Conservation (phyloP, 2,329 filamentous ascomycete species). For the Cytospora mali region DNA sequence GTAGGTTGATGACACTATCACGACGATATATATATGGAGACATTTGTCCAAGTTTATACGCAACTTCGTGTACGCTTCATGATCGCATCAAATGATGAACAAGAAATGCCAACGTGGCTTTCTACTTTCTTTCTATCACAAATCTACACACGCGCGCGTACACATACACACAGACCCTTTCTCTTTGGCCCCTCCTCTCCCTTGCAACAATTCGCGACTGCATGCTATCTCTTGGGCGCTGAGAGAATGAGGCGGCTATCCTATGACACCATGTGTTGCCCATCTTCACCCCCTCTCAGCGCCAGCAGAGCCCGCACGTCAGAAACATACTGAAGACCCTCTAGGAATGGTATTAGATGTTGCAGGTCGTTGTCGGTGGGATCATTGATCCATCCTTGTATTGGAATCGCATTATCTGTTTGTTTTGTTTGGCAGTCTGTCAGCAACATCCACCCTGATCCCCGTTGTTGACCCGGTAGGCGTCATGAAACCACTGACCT, state of each 20-base stretch:
- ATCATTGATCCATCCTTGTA: conserved; percentile 99
- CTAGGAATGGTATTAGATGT: conserved; percentile 87
- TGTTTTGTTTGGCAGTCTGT: conserved; percentile 8
- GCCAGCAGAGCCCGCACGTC: conserved; percentile 91
- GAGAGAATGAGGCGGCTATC: neutral
- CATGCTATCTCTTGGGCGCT: conserved; percentile 5
- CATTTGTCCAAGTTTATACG: neutral
- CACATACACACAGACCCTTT: neutral
- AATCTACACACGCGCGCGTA: conserved; percentile 4
- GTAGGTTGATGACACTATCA: neutral
- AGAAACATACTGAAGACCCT: conserved; percentile 94
- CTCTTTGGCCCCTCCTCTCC: neutral
- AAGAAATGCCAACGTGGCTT: conserved; percentile 14
- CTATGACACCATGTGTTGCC: conserved; percentile 56
- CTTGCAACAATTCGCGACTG: neutral
- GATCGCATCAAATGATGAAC: conserved; percentile 8
- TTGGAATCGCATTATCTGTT: conserved; percentile 95
- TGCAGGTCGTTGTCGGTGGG: conserved; percentile 95
- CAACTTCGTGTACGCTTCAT: neutral
- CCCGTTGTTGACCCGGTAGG: too few species aligned
- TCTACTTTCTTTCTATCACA: conserved; percentile 18
- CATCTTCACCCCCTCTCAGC: conserved; percentile 81
- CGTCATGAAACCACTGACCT: conserved; percentile 60
- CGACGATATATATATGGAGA: neutral
- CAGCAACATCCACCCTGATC: conserved; percentile 22